A percentile compares a stretch with the other conserved stretches of the same genome.
phyloP scores from a whole-genome alignment of 2,329 filamentous ascomycete species.

The Xylariaceae sp. region DNA sequence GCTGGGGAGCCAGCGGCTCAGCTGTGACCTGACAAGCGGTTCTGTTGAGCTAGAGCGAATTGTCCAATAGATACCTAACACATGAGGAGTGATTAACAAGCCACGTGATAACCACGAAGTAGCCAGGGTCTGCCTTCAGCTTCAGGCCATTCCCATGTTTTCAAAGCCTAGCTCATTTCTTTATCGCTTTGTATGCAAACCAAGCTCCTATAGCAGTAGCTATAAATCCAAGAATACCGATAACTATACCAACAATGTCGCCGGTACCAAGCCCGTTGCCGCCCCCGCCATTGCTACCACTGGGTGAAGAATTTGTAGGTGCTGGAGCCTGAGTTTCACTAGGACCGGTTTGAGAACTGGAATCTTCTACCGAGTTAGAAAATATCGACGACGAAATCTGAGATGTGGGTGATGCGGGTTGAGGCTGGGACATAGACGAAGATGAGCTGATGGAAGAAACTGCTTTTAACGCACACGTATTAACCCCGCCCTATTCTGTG shows the following conservation, averaged over 20 bases:
- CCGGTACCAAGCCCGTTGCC: constrained; percentile 3
- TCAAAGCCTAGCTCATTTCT: too few relatives aligned
- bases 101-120: too few relatives aligned
- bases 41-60: too few relatives aligned
- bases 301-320: constrained; percentile 2
- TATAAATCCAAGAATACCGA: constrained; percentile 15
- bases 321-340: neutral
- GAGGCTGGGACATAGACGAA: constrained; percentile 3
- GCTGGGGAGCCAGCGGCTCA: too few relatives aligned
- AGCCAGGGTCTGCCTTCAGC: too few relatives aligned
- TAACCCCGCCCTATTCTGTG: constrained; percentile 8
- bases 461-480: constrained; percentile 20
- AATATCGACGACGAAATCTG: constrained; percentile 1
- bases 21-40: too few relatives aligned
- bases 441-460: constrained; percentile 7
- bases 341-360: neutral
- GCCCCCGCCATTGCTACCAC: neutral
- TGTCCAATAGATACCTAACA: too few relatives aligned
- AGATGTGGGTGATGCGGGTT: constrained; percentile 4
- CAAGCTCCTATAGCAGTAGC: constrained; percentile 16
- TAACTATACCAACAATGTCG: constrained; percentile 17
- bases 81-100: too few relatives aligned
- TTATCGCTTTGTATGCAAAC: constrained; percentile 14
- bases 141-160: too few relatives aligned
- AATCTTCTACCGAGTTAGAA: constrained; percentile 16